These are phyloP conservation scores for Ormosia emarginata DNA, from an alignment of 306 rosid genomes.

Conservation along the genomic window DNA sequence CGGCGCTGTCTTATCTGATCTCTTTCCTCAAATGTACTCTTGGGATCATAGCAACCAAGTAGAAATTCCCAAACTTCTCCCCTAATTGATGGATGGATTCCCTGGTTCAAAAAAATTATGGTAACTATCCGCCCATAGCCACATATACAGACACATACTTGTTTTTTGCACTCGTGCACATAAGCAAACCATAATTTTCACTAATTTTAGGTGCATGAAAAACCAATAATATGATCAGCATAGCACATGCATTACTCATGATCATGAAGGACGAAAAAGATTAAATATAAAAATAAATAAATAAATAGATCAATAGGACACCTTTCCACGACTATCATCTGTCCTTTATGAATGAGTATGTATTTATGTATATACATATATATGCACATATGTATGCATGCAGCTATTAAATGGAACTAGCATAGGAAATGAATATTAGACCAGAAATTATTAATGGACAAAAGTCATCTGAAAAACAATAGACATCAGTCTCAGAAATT, in stretches of 20 bases:
- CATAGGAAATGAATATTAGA: background rate
- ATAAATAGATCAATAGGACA: background rate
- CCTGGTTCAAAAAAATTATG: slow-evolving; percentile 45
- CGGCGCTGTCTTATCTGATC: slow-evolving; percentile 66
- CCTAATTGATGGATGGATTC: slow-evolving; percentile 92
- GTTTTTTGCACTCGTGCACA: background rate
- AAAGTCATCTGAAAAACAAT: background rate
- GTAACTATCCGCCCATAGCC: background rate
- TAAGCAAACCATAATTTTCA: slow-evolving; percentile 5
- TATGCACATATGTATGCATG: background rate
- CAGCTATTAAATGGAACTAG: background rate
- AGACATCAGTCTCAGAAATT: background rate
- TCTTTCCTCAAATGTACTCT: slow-evolving; percentile 89
- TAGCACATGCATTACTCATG: background rate
- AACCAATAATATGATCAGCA: slow-evolving; percentile 3
- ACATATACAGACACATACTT: background rate
- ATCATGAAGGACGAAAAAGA: background rate
- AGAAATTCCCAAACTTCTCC: slow-evolving; percentile 99
- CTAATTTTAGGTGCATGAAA: background rate
- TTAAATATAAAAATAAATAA: background rate
- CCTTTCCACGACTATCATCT: background rate
- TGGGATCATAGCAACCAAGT: slow-evolving; percentile 88
- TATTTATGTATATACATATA: background rate
- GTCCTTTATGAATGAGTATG: background rate
- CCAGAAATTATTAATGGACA: background rate